A percentile compares a stretch with the other conserved stretches of the same genome.
Evolutionary conservation across 768 basidiomycete genomes (phyloP).

Genomic region (Exsudoporus frostii): DNA sequence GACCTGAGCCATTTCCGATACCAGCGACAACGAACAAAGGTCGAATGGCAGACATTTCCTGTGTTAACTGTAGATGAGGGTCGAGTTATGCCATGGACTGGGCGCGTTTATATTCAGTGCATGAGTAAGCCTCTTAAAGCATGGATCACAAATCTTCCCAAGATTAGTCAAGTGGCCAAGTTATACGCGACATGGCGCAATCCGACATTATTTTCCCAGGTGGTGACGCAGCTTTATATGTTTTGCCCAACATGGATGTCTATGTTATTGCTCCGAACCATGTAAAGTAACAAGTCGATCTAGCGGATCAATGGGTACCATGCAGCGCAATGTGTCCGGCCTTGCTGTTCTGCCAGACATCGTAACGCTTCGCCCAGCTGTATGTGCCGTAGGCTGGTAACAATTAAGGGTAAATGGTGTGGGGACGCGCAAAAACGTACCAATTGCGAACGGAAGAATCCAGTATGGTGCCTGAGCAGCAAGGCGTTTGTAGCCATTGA

Average conservation of each 20-base stretch:
- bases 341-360: conserved; percentile 72
- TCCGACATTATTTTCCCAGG: neutral
- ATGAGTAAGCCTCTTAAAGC: conserved; percentile 19
- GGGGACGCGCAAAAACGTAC: conserved; percentile 44
- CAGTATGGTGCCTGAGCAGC: conserved; percentile 76
- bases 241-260: conserved; percentile 5
- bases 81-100: neutral
- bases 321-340: conserved; percentile 66
- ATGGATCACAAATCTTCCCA: conserved; percentile 12
- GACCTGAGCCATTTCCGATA: conserved; percentile 41
- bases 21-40: conserved; percentile 61
- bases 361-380: conserved; percentile 70
- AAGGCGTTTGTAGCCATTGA: conserved; percentile 82
- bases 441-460: conserved; percentile 69
- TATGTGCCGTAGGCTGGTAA: conserved; percentile 71
- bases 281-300: conserved; percentile 11
- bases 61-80: neutral
- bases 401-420: neutral
- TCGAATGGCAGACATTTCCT: conserved; percentile 34
- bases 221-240: neutral
- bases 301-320: conserved; percentile 21
- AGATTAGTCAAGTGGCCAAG: conserved; percentile 6
- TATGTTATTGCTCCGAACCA: conserved; percentile 14
- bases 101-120: conserved; percentile 10
- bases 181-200: conserved; percentile 6